phyloP scores from a whole-genome alignment of 176 grass and related monocot species.

The Themeda triandra region DNA sequence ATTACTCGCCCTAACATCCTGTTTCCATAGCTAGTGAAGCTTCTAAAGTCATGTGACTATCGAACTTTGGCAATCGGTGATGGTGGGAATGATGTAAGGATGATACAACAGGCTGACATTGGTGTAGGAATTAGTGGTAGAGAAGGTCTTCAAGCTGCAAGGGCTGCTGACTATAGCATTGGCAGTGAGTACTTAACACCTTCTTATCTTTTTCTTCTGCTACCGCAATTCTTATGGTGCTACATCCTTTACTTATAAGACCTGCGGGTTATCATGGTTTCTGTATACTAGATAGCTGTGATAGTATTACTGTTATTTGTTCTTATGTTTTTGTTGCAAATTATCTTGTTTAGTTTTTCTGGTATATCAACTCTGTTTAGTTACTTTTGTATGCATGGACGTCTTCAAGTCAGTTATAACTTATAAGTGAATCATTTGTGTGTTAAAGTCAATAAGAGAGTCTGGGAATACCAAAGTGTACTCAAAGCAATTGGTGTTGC shows the following conservation, averaged over 20 bases:
- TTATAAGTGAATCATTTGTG: neutral
- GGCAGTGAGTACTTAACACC: constrained; percentile 65
- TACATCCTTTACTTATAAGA: constrained; percentile 13
- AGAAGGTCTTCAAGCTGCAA: constrained; percentile 99
- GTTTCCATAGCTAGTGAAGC: constrained; percentile 70
- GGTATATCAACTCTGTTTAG: neutral
- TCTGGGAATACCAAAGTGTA: neutral
- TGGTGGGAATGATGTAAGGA: constrained; percentile 98
- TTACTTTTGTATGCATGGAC: neutral
- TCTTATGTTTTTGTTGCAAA: neutral
- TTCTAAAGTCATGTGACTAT: constrained; percentile 97
- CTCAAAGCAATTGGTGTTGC: neutral
- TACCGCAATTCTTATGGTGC: constrained; percentile 4
- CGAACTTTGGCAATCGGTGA: constrained; percentile 97
- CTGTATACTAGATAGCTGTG: neutral
- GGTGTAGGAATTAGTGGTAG: constrained; percentile 95
- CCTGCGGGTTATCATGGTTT: neutral
- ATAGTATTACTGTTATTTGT: neutral
- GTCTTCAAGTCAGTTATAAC: neutral
- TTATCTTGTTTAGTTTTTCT: neutral
- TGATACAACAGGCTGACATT: constrained; percentile 97
- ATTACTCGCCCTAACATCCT: neutral
- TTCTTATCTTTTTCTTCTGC: constrained; percentile 1
- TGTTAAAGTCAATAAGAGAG: neutral
- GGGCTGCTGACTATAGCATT: constrained; percentile 94